Conservation (phyloP, 352 stramenopile species). For the Pythium utonaiense region DNA sequence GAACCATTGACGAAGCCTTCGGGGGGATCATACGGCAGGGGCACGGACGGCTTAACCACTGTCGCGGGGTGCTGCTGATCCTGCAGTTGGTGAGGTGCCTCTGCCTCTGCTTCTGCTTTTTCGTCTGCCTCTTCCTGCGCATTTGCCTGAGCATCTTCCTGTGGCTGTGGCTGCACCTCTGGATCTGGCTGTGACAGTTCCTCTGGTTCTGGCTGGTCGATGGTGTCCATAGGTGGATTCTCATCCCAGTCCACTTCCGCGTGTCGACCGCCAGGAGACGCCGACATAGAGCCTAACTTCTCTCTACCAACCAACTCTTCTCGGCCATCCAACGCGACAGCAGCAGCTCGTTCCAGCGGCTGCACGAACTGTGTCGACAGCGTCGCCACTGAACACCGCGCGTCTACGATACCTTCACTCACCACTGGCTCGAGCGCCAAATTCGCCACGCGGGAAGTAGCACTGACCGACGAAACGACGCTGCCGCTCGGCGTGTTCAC, state of each 20-base stretch:
- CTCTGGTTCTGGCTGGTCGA: background rate
- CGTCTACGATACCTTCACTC: background rate
- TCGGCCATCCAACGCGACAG: background rate
- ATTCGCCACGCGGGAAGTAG: background rate
- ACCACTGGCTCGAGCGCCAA: background rate
- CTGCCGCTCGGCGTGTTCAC: background rate
- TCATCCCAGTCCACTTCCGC: too few relatives aligned
- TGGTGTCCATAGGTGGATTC: too few relatives aligned
- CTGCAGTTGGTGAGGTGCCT: too few relatives aligned
- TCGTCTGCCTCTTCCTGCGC: background rate
- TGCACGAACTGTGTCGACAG: slow-evolving; percentile 6
- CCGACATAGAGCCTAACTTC: too few relatives aligned
- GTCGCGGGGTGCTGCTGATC: background rate
- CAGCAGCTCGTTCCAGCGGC: slow-evolving; percentile 6
- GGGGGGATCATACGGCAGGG: background rate
- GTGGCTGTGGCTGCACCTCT: background rate
- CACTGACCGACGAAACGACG: background rate
- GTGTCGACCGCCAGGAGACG: background rate
- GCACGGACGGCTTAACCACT: background rate
- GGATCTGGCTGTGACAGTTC: background rate
- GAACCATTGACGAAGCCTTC: slow-evolving; percentile 10
- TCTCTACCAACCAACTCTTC: background rate
- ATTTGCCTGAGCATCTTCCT: background rate
- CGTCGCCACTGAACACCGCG: slow-evolving; percentile 4
- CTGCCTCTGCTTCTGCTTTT: too few relatives aligned